Percentiles rank a stretch among this genome's conserved stretches.
Evolutionary conservation across 495 filamentous ascomycete species (phyloP).

Genomic region (Bathelium albidoporum): DNA sequence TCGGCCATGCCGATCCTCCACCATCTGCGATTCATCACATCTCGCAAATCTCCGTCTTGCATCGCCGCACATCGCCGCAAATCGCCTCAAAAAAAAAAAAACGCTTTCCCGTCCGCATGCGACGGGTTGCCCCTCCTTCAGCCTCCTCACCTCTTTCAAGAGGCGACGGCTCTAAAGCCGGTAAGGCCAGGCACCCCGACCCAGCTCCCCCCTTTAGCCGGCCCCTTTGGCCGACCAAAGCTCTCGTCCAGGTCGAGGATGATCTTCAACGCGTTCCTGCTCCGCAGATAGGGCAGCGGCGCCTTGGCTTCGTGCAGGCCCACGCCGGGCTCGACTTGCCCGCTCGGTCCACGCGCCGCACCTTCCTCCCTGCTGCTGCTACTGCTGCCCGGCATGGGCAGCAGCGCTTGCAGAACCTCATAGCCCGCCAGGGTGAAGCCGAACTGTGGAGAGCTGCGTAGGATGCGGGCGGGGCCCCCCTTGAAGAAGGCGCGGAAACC

Average conservation of each 20-base stretch:
- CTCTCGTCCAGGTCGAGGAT: slow-evolving; percentile 89
- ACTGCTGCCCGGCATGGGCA: slow-evolving; percentile 68
- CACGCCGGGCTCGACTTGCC: slow-evolving; percentile 44
- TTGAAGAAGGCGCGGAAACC: slow-evolving; percentile 97
- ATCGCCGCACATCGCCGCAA: background rate
- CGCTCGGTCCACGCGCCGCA: slow-evolving; percentile 23
- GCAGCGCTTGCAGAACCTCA: slow-evolving; percentile 71
- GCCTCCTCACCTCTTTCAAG: background rate
- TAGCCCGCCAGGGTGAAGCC: slow-evolving; percentile 94
- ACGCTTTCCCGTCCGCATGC: background rate
- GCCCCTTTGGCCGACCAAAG: slow-evolving; percentile 56
- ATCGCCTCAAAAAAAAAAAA: too few relatives aligned
- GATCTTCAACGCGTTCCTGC: slow-evolving; percentile 90
- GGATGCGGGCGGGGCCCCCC: slow-evolving; percentile 85
- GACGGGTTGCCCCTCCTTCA: background rate
- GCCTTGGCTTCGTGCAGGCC: slow-evolving; percentile 49
- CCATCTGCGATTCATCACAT: background rate
- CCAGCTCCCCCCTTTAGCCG: background rate
- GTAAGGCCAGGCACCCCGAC: background rate
- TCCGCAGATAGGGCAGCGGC: slow-evolving; percentile 71
- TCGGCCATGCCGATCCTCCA: background rate
- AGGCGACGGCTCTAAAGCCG: background rate
- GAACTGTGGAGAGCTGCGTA: slow-evolving; percentile 93
- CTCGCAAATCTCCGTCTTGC: slow-evolving; percentile 4
- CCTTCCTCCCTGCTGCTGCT: slow-evolving; percentile 28